phyloP scores from a whole-genome alignment of 108 stramenopile species.

The Pseudonitzschia multiseries region DNA sequence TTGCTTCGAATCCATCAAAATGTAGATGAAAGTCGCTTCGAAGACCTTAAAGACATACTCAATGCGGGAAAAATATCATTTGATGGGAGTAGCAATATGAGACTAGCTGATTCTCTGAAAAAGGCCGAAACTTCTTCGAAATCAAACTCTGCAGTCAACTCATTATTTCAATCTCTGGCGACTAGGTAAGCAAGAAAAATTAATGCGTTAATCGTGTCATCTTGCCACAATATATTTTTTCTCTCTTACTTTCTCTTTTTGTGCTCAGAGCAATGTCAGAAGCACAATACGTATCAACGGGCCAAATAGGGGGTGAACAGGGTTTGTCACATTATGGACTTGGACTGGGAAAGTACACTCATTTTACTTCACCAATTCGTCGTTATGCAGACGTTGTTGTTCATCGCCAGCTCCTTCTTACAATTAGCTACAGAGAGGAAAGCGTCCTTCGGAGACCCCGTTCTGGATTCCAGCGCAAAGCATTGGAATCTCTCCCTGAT shows the following conservation, averaged over 20 bases:
- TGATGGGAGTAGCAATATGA: conserved; percentile 47
- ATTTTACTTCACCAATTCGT: conserved; percentile 88
- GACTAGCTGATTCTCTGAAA: conserved; percentile 40
- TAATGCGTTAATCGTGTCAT: too few species aligned
- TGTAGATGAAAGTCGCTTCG: conserved; percentile 56
- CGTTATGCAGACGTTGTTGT: conserved; percentile 68
- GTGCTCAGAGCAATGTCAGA: conserved; percentile 75
- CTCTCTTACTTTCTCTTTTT: conserved; percentile 2
- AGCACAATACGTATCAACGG: conserved; percentile 76
- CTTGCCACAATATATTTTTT: background rate
- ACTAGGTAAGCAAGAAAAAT: conserved; percentile 39
- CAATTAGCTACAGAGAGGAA: background rate
- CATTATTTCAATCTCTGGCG: conserved; percentile 67
- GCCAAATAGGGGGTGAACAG: conserved; percentile 25
- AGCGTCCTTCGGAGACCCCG: background rate
- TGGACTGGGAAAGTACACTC: conserved; percentile 78
- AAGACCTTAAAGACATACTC: conserved; percentile 67
- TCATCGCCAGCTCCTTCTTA: conserved; percentile 53
- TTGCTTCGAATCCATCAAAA: conserved; percentile 62
- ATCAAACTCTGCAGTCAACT: conserved; percentile 36
- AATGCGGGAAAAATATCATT: conserved; percentile 62
- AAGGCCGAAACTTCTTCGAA: conserved; percentile 34
- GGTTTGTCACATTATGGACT: conserved; percentile 77
- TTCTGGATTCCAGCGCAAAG: conserved; percentile 4
- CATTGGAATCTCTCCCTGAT: conserved; percentile 25